Percentiles rank a stretch among this genome's conserved stretches.
Conservation (phyloP, 139 green algal genomes). For the Chlorella sp. region DNA sequence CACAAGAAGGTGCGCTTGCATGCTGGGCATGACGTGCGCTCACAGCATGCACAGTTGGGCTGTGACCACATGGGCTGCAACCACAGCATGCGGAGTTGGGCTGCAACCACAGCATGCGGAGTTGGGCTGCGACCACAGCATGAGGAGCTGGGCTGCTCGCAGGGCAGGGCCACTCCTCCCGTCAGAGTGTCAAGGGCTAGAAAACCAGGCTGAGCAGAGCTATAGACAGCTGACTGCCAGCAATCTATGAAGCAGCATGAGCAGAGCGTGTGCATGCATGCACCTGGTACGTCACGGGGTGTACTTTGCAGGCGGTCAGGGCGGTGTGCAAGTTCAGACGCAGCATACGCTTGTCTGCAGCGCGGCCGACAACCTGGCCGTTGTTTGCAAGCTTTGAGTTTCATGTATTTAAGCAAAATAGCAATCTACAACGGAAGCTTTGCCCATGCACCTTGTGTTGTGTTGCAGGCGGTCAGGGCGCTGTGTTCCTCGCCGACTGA, state of each 20-base stretch:
- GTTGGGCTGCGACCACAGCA: background rate
- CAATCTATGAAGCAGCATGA: too few species aligned
- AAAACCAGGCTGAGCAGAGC: too few species aligned
- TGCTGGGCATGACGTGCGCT: too few species aligned
- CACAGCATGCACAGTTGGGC: background rate
- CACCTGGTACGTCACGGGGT: too few species aligned
- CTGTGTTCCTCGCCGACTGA: slow-evolving; percentile 87
- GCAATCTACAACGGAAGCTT: too few species aligned
- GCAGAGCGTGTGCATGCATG: too few species aligned
- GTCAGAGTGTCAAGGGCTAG: too few species aligned
- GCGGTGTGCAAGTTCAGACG: background rate
- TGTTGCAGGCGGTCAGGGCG: slow-evolving; percentile 43
- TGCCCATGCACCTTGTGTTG: too few species aligned
- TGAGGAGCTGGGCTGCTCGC: background rate
- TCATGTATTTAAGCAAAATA: too few species aligned
- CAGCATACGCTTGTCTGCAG: background rate
- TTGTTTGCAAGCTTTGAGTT: background rate
- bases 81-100: background rate
- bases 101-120: background rate
- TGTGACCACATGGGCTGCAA: background rate
- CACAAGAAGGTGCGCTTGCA: slow-evolving; percentile 91
- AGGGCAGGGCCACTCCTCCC: too few species aligned
- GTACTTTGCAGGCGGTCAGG: background rate
- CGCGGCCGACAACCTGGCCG: too few species aligned
- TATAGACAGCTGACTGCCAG: too few species aligned